Conservation (phyloP, 2,329 filamentous ascomycete species). For the Phyllosticta citrichinensis region DNA sequence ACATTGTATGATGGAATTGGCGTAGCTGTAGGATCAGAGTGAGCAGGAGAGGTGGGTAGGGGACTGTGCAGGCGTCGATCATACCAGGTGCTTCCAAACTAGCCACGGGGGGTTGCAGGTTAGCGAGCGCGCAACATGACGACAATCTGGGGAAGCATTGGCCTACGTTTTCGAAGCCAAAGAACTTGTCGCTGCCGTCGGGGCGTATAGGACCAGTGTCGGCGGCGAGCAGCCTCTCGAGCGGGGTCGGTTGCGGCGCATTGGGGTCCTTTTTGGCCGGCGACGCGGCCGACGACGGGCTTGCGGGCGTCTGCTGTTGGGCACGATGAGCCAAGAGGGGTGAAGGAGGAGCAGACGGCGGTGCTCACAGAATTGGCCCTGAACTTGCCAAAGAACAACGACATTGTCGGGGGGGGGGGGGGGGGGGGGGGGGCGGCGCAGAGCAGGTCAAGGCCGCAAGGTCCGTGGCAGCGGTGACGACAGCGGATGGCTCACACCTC, state of each 20-base stretch:
- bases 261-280: constrained; percentile 51
- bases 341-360: constrained; percentile 8
- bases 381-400: constrained; percentile 45
- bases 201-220: constrained; percentile 70
- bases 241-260: constrained; percentile 45
- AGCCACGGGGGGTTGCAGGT: constrained; percentile 14
- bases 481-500: background rate
- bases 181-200: constrained; percentile 96
- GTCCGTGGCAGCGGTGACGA: background rate
- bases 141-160: constrained; percentile 4
- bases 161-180: constrained; percentile 93
- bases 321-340: constrained; percentile 5
- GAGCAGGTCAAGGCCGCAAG: constrained; percentile 5
- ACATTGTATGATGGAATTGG: constrained; percentile 95
- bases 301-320: constrained; percentile 34
- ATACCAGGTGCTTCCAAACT: constrained; percentile 98
- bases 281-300: constrained; percentile 34
- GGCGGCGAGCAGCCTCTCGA: constrained; percentile 73
- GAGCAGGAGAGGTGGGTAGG: constrained; percentile 4
- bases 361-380: constrained; percentile 38
- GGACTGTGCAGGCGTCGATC: constrained; percentile 14
- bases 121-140: constrained; percentile 14
- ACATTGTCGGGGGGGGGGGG: constrained; percentile 31
- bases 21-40: constrained; percentile 56
- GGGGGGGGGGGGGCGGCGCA: background rate